Percentiles rank a stretch among this genome's conserved stretches.
Conservation (phyloP, 192 early-diverging fungal genomes). For the Coemansia sp. region DNA sequence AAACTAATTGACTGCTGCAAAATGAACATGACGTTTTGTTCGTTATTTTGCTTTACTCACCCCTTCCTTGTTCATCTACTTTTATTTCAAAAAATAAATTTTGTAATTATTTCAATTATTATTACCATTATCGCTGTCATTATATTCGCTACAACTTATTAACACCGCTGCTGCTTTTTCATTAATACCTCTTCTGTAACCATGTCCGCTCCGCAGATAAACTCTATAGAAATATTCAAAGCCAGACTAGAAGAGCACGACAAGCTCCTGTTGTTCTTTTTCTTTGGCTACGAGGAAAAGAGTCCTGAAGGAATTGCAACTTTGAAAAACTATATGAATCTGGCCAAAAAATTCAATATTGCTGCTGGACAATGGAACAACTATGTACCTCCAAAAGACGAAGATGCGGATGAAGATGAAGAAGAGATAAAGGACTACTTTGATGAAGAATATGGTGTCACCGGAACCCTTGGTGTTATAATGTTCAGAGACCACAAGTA, state of each 20-base stretch:
- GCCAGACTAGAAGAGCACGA: neutral
- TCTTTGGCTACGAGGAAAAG: neutral
- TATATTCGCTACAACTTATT: neutral
- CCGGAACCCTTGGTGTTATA: neutral
- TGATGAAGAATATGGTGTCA: neutral
- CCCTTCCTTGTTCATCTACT: no score
- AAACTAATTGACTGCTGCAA: no score
- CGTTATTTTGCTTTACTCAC: no score
- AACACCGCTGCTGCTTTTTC: neutral
- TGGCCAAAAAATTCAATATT: neutral
- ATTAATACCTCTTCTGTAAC: no score
- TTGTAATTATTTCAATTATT: no score
- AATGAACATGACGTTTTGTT: no score
- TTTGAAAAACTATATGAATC: neutral
- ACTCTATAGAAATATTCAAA: neutral
- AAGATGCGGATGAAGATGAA: no score
- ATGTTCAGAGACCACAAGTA: conserved; percentile 1
- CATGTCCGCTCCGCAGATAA: neutral
- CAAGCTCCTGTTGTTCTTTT: neutral
- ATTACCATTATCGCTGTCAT: no score
- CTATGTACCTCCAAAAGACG: neutral
- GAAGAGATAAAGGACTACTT: neutral
- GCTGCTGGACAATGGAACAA: neutral
- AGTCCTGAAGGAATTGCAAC: neutral
- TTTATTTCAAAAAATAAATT: no score